phyloP scores from a whole-genome alignment of 1,139 yeast genomes.

The Arxiozyma slooffiae region DNA sequence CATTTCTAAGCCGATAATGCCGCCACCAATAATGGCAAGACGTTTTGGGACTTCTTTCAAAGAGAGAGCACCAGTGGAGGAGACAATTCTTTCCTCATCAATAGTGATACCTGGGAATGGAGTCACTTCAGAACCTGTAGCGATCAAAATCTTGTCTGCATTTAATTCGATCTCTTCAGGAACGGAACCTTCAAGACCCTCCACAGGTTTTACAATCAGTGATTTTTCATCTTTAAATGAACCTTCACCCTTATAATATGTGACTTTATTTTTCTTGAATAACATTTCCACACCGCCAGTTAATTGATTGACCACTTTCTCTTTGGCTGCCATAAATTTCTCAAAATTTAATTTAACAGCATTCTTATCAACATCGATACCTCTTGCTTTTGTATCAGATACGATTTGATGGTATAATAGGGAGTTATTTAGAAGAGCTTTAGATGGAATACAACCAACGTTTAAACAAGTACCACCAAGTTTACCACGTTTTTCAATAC shows the following conservation, averaged over 20 bases:
- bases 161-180: conserved; percentile 41
- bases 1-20: conserved; percentile 99
- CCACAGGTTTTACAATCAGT: conserved; percentile 74
- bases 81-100: conserved; percentile 94
- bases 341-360: conserved; percentile 66
- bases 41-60: conserved; percentile 86
- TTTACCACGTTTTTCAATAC: conserved; percentile 91
- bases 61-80: conserved; percentile 86
- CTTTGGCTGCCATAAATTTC: conserved; percentile 86
- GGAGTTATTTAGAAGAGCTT: conserved; percentile 88
- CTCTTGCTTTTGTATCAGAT: conserved; percentile 78
- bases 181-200: conserved; percentile 61
- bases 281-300: conserved; percentile 92
- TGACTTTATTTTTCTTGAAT: conserved; percentile 91
- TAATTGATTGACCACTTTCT: conserved; percentile 75
- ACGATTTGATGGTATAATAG: conserved; percentile 83
- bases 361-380: conserved; percentile 64
- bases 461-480: conserved; percentile 97
- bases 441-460: conserved; percentile 98
- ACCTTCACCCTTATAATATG: conserved; percentile 89
- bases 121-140: conserved; percentile 97
- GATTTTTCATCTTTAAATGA: conserved; percentile 75
- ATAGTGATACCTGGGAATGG: conserved; percentile 97
- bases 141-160: conserved; percentile 85
- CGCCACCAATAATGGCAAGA: conserved; percentile 94